Evolutionary conservation across 345 rosid species (phyloP), one percentile per base, ranked within the genome.

Genomic region (Bruguiera gymnorhiza): DNA sequence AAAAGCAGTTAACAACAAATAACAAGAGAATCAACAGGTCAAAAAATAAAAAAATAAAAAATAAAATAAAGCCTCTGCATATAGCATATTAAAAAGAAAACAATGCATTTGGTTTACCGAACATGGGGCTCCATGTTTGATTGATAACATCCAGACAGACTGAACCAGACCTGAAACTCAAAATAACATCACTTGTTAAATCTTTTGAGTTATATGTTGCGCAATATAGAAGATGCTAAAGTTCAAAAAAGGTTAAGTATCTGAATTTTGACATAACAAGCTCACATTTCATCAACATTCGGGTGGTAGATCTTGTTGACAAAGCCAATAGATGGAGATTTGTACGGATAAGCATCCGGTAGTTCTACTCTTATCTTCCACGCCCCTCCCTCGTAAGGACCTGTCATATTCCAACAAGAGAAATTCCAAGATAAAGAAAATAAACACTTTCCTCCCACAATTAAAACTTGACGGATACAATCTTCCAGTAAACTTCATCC

Each of bases 51-150:
- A 34, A 1, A 34, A 2, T 36, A 34, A 34, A 34, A 1, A 34
- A 2, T 36, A 27, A 72, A n/a, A 26, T 21, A 68, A 62, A 63
- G n/a, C 29, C 60, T 70, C 53, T 21, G 6, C 3, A 63, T 8
- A 57, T 57, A 30, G 64, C 37, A 46, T 8, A 52, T 56, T 46
- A 57, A 53, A 15, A 54, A 78, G 34, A 66, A 4, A 63, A 56
- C 19, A 76, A 59, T 50, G 53, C 16, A 30, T 37, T 7, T 70
- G 50, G 67, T 68, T 76, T 90, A 96, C 99, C 99, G 53, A 96
- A 92, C 98, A 92, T 90, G 46, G 98, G 99, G 83, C 98, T 96
- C 97, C 98, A 96, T 27, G 90, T 92, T 67, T 96, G 97, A 75
- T 96, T 96, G 77, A 96, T 87, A 71, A 96, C 98, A 83, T 96